phyloP scores from a whole-genome alignment of 176 grass and related monocot species.

The Thinopyrum elongatum region DNA sequence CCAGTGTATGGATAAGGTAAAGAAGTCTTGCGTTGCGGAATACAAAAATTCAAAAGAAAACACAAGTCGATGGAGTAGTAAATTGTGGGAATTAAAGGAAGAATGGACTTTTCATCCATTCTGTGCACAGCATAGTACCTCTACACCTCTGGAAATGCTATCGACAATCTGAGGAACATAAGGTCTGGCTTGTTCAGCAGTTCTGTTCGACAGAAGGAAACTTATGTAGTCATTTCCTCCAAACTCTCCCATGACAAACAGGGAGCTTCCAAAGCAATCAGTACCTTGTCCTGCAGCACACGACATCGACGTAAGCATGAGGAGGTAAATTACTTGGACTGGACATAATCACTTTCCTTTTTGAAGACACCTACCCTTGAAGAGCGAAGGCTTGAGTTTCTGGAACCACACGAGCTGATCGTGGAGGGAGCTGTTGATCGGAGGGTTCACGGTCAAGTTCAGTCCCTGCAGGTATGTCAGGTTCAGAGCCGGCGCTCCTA shows the following conservation, averaged over 20 bases:
- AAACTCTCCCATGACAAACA: constrained; percentile 42
- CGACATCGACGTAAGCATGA: neutral
- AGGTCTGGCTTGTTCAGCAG: constrained; percentile 14
- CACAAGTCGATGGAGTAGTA: neutral
- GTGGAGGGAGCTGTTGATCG: constrained; percentile 35
- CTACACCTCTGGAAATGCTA: constrained; percentile 22
- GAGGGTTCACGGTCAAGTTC: neutral
- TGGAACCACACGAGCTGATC: constrained; percentile 55
- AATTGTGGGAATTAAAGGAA: neutral
- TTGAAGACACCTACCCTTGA: constrained; percentile 25
- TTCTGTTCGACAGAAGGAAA: constrained; percentile 11
- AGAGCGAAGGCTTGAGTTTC: constrained; percentile 43
- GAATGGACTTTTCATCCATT: neutral
- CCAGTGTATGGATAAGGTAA: neutral
- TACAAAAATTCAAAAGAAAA: neutral
- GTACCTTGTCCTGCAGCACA: neutral
- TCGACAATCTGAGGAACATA: constrained; percentile 27
- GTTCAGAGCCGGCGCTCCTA: constrained; percentile 35
- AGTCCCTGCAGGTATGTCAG: constrained; percentile 37
- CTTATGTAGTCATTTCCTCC: constrained; percentile 38
- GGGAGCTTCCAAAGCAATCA: constrained; percentile 23
- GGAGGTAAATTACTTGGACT: neutral
- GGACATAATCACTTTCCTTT: neutral
- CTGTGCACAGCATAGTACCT: constrained; percentile 18
- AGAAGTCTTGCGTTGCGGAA: neutral